Evolutionary conservation across 106 monocot genomes (phyloP), one percentile per base, ranked within the genome.

Genomic region (Iris macrosiphon): DNA sequence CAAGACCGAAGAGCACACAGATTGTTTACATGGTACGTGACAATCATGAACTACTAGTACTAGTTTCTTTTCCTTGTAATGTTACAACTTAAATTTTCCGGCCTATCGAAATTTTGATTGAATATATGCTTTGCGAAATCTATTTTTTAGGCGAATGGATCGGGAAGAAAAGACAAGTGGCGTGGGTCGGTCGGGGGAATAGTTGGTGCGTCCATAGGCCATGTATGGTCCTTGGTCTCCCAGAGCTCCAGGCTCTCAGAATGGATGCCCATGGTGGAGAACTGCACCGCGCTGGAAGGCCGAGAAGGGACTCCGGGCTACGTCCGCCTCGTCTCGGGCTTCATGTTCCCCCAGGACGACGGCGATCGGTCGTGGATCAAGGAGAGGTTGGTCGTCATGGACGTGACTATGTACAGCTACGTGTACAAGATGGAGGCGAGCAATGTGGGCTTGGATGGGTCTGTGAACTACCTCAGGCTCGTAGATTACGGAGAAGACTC

Each of bases 181-280:
- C 45, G 51, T 13, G 62, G 70, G 2, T 62, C 54, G 11, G 59
- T 49, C 15, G 29, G 49, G 3, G 58, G 55, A 38, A 12, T 65
- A 13, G 64, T 65, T 1, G 12, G 31, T 21, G 53, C 44, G n/a
- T 55, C 62, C 1, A 45, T 30, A 26, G 52, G 7, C 16, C 57
- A 40, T 24, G 57, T 40, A 6, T 71, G 70, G 62, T 5, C 40
- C 38, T 15, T 54, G 35, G 55, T 71, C 34, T 71, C 70, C 4
- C 31, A 46, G 23, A 54, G 62, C 35, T 33, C 52, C 12, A 53
- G 70, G 43, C 61, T 62, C 27, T 28, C 45, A 1, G 70, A 70
- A 20, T 70, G 62, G 70, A 62, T 70, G 70, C 70, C 70, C 2
- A 55, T 70, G 62, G 70, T 70, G 1, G 70, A 61, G 41, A 55